phyloP scores from a whole-genome alignment of 208 protist genomes.

The Trypanosoma boissoni region DNA sequence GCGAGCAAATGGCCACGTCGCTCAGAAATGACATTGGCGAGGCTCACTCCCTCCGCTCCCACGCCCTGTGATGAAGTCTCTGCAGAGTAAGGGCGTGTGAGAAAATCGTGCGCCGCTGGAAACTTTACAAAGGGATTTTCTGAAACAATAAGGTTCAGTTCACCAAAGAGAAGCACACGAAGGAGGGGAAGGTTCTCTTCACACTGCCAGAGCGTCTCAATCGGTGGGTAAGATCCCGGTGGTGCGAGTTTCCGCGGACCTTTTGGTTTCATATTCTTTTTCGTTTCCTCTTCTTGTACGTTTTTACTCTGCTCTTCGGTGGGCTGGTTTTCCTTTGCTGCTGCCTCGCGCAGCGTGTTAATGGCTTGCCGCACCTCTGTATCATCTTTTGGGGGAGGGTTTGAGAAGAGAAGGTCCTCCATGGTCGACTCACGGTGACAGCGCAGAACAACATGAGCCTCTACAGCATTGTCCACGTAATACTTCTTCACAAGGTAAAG shows the following conservation, averaged over 20 bases:
- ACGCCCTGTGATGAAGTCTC: conserved; percentile 9
- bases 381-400: conserved; percentile 76
- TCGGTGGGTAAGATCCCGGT: conserved; percentile 54
- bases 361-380: conserved; percentile 45
- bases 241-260: background rate
- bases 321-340: background rate
- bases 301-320: background rate
- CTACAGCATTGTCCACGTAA: conserved; percentile 81
- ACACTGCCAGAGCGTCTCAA: conserved; percentile 71
- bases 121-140: conserved; percentile 84
- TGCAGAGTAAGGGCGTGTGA: conserved; percentile 57
- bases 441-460: conserved; percentile 83
- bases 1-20: conserved; percentile 64
- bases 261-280: background rate
- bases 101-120: conserved; percentile 55
- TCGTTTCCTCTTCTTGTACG: background rate
- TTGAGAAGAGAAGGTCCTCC: conserved; percentile 66
- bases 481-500: conserved; percentile 74
- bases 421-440: conserved; percentile 67
- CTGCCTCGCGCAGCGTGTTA: conserved; percentile 1
- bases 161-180: conserved; percentile 80
- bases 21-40: conserved; percentile 68
- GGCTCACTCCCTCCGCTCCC: conserved; percentile 30
- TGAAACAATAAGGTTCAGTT: conserved; percentile 82
- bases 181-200: conserved; percentile 76